Conservation (phyloP, 2,329 filamentous ascomycete genomes). For the Berkeleyomyces rouxiae region DNA sequence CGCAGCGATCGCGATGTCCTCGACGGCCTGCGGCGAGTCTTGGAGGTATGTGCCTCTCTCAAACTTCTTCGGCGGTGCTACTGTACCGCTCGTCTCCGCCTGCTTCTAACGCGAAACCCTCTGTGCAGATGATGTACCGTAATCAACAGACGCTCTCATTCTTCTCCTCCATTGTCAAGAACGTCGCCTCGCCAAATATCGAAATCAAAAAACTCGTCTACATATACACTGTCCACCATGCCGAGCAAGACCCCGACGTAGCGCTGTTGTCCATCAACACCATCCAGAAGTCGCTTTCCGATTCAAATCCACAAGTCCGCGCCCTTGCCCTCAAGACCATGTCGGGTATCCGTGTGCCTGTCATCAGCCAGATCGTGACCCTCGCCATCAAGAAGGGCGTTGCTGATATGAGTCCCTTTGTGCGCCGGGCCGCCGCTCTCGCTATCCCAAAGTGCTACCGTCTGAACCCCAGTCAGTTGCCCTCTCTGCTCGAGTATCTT, state of each 20-base stretch:
- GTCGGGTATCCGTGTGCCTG: conserved; percentile 91
- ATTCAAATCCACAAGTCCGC: conserved; percentile 76
- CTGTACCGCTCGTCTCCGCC: not conserved
- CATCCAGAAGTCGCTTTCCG: conserved; percentile 92
- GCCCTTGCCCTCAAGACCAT: conserved; percentile 90
- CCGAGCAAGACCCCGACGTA: conserved; percentile 88
- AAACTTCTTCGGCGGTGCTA: conserved; percentile 3
- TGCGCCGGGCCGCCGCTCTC: conserved; percentile 80
- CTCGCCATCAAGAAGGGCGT: conserved; percentile 88
- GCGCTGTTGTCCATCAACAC: conserved; percentile 95
- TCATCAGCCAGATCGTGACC: conserved; percentile 94
- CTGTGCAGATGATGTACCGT: conserved; percentile 79
- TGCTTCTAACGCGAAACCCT: not conserved
- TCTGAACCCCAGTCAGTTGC: conserved; percentile 69
- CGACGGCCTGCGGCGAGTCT: conserved; percentile 76
- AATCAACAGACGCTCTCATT: conserved; percentile 76
- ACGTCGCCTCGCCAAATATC: conserved; percentile 81
- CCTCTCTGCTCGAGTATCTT: conserved; percentile 72
- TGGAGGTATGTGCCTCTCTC: conserved; percentile 44
- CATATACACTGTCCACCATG: conserved; percentile 93
- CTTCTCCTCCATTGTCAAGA: conserved; percentile 98
- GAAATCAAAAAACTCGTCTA: conserved; percentile 98
- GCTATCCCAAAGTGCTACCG: conserved; percentile 93
- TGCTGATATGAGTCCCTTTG: conserved; percentile 85
- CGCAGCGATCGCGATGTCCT: conserved; percentile 83